These are phyloP conservation scores for Marchantia polymorpha DNA, from an alignment of 225 moss, liverwort and hornwort species.

Conservation along the genomic window DNA sequence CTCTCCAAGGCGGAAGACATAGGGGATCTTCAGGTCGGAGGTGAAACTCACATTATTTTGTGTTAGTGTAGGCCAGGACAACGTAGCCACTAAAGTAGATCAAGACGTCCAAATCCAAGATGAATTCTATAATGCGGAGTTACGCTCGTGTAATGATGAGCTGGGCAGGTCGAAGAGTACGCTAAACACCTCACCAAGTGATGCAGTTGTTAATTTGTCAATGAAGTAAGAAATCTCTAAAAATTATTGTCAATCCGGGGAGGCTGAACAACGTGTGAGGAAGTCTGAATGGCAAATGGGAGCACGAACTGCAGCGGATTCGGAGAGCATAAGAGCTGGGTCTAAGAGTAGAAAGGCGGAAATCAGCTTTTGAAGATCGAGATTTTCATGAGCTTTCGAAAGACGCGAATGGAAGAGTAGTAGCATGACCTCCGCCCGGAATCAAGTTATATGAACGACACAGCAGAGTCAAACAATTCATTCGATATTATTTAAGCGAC, in stretches of 20 bases:
- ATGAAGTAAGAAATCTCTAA: not conserved
- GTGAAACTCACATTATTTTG: not conserved
- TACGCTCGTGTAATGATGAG: not conserved
- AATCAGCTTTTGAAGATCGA: not conserved
- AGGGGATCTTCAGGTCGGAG: not conserved
- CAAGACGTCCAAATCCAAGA: not conserved
- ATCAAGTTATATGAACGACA: conserved; percentile 57
- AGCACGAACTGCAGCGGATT: not conserved
- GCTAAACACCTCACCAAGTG: not conserved
- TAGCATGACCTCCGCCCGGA: conserved; percentile 30
- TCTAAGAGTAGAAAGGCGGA: not conserved
- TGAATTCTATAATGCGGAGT: not conserved
- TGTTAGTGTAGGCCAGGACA: not conserved
- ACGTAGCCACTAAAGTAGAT: not conserved
- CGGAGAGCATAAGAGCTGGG: not conserved
- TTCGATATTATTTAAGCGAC: conserved; percentile 71
- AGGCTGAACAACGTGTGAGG: too few relatives aligned
- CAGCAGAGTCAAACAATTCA: conserved; percentile 77
- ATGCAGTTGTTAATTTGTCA: not conserved
- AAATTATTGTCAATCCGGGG: too few relatives aligned
- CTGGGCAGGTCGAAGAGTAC: not conserved
- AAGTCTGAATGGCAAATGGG: not conserved
- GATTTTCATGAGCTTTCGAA: conserved; percentile 15
- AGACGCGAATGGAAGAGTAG: conserved; percentile 17
- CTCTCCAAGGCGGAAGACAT: not conserved